Percentiles rank a stretch among this genome's conserved stretches.
These are phyloP conservation scores for Metarhizium rileyi DNA, from an alignment of 2,329 filamentous ascomycete species.

Conservation along the genomic window DNA sequence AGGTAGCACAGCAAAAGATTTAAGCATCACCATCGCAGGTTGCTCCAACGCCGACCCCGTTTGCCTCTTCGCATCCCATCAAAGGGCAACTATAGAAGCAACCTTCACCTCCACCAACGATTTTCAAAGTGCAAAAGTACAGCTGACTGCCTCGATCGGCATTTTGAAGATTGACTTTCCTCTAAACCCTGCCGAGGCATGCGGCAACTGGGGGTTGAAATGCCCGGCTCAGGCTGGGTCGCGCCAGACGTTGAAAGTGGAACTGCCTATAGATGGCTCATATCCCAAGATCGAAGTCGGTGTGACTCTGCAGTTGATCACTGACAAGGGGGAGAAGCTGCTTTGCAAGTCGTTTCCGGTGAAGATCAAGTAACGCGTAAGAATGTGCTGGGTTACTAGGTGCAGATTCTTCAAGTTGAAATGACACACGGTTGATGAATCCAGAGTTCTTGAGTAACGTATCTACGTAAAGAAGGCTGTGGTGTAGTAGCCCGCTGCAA, in stretches of 20 bases:
- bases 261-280: background rate
- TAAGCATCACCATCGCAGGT: slow-evolving; percentile 5
- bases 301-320: slow-evolving; percentile 1
- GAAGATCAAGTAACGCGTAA: background rate
- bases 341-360: slow-evolving; percentile 5
- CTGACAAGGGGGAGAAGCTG: background rate
- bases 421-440: background rate
- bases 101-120: background rate
- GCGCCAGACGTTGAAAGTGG: background rate
- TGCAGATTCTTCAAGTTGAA: too few relatives aligned
- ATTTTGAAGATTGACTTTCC: background rate
- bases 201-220: slow-evolving; percentile 3
- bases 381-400: background rate
- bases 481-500: too few relatives aligned
- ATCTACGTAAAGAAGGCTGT: too few relatives aligned
- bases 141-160: background rate
- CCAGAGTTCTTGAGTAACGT: background rate
- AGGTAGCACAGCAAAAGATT: slow-evolving; percentile 3
- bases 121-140: background rate
- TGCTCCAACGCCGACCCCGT: slow-evolving; percentile 2
- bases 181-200: background rate
- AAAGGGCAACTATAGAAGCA: slow-evolving; percentile 1
- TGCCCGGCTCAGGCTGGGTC: slow-evolving; percentile 1
- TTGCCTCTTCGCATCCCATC: background rate
- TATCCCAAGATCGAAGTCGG: background rate